Evolutionary conservation across 2,329 filamentous ascomycete species (phyloP).

Genomic region (Cladosporium sp.): DNA sequence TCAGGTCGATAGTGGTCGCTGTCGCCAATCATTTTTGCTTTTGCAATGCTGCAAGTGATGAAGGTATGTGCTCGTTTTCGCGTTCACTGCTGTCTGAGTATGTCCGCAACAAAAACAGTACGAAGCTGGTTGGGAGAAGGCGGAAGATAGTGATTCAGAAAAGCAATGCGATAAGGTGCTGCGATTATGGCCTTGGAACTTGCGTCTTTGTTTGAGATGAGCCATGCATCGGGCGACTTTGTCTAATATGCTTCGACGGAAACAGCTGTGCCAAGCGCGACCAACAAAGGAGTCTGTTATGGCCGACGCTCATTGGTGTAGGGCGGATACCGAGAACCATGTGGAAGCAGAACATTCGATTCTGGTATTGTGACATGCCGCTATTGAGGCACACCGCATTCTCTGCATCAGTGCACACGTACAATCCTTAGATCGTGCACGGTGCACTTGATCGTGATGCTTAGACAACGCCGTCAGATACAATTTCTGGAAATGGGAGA

Average conservation of each 20-base stretch:
- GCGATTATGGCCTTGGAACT: background rate
- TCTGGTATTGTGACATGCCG: background rate
- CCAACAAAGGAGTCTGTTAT: background rate
- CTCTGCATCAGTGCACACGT: background rate
- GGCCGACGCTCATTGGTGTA: background rate
- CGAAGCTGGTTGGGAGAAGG: background rate
- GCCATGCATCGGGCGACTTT: background rate
- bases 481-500: background rate
- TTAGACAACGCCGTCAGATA: background rate
- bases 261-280: background rate
- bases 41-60: background rate
- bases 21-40: background rate
- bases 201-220: background rate
- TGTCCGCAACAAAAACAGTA: too few species aligned
- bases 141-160: background rate
- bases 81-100: background rate
- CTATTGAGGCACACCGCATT: background rate
- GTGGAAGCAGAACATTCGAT: background rate
- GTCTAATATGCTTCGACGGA: background rate
- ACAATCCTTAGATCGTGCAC: background rate
- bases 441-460: background rate
- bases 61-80: background rate
- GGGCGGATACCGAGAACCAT: background rate
- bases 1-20: background rate
- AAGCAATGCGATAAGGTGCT: too few species aligned